Percentiles rank a stretch among this genome's conserved stretches.
Evolutionary conservation across 2,329 filamentous ascomycete species (phyloP).

Genomic region (Trichoderma sp.): DNA sequence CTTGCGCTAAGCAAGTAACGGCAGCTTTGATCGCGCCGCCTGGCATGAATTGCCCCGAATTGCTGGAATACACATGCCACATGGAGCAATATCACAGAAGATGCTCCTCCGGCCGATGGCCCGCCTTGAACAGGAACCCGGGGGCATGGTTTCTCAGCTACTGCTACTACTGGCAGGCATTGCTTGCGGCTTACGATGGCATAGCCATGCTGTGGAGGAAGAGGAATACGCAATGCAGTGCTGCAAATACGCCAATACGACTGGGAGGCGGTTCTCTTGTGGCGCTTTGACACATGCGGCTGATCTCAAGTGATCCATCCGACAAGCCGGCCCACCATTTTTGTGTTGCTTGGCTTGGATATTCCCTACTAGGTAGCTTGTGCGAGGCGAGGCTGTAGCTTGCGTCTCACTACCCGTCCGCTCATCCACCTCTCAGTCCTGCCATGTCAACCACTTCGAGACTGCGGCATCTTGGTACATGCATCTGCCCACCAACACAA

Average conservation of each 20-base stretch:
- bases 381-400: too few species aligned
- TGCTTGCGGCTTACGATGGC: background rate
- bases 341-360: background rate
- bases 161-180: too few species aligned
- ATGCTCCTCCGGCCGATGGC: background rate
- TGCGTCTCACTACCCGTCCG: too few species aligned
- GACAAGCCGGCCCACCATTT: background rate
- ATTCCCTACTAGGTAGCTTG: too few species aligned
- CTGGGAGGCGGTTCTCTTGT: background rate
- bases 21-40: slow-evolving; percentile 5
- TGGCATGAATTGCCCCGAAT: slow-evolving; percentile 7
- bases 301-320: background rate
- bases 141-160: background rate
- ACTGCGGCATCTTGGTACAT: background rate
- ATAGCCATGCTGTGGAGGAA: background rate
- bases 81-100: background rate
- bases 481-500: background rate
- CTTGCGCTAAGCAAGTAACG: slow-evolving; percentile 9
- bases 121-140: background rate
- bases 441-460: too few species aligned
- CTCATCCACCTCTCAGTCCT: too few species aligned
- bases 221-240: background rate
- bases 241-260: background rate
- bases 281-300: slow-evolving; percentile 10
- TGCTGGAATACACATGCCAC: background rate